Base-by-base conservation (phyloP, 2,329 filamentous ascomycete genomes). In the Claviceps cyperi region DNA sequence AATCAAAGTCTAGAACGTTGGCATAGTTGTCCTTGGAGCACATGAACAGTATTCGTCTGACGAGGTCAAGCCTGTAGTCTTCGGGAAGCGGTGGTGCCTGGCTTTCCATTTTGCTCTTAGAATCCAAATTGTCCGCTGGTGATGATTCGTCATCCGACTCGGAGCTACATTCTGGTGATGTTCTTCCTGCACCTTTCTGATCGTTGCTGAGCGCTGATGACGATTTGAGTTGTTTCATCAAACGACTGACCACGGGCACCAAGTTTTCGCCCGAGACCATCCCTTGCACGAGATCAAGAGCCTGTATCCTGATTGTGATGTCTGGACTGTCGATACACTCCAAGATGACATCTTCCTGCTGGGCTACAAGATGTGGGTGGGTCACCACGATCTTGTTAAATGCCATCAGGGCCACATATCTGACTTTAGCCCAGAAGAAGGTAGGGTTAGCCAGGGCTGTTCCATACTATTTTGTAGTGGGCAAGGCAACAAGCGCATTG, bases 301-400 rank as follows among this genome's bases (percentile, higher is more conserved):
- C 90, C 62, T 94, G 85, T 64, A 94, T 83, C 53, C 92, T 84
- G 60, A 98, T 98, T 4, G 90, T 95, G 53, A 98, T 92, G 60
- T 98, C 92, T 0, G 86, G 76, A 64, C 94, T 94, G 64, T 97
- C 92, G 58, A 98, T 87, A 63, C 92, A 98, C 60, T 94, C 85
- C 63, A 98, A 74, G 55, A 98, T 96, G 46, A 97, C 91, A 66
- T 97, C 91, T 64, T 95, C 88, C 62, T 98, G 92, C 62, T 91
- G 78, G 5, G 87, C 83, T 28, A 98, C 92, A 35, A 98, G 76
- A 62, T 83, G 81, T 2, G 91, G 85, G 63, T 98, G 90, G 0
- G 90, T 92, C 19, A 78, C 66, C 32, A 95, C 91, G 58, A 98
- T 95, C 63, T 90, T 91, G 64, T 94, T 94, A 68, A 98, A 94